These are phyloP conservation scores for Alternaria viburni DNA, from an alignment of 2,329 filamentous ascomycete species.

Conservation along the genomic window DNA sequence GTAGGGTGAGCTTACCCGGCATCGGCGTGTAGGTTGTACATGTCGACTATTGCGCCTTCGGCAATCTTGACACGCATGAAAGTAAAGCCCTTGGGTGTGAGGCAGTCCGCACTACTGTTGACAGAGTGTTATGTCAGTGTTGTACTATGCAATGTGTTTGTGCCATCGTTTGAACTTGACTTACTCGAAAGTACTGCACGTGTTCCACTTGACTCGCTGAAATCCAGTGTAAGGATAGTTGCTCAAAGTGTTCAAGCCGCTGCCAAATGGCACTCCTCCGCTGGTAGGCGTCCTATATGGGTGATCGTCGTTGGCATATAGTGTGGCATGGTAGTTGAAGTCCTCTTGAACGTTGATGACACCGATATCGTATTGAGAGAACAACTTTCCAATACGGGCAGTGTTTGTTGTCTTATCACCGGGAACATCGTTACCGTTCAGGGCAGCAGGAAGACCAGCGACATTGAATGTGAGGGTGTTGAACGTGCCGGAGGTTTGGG, in stretches of 20 bases:
- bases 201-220: conserved; percentile 64
- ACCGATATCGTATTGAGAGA: conserved; percentile 64
- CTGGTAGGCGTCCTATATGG: conserved; percentile 68
- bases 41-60: conserved; percentile 63
- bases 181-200: conserved; percentile 57
- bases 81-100: conserved; percentile 74
- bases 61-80: conserved; percentile 66
- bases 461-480: conserved; percentile 65
- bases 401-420: conserved; percentile 68
- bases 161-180: not conserved
- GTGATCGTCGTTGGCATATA: conserved; percentile 67
- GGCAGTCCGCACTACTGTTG: conserved; percentile 62
- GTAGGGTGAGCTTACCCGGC: conserved; percentile 56
- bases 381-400: conserved; percentile 61
- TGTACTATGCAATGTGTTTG: not conserved
- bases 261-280: conserved; percentile 68
- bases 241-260: conserved; percentile 68
- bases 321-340: conserved; percentile 68
- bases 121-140: not conserved
- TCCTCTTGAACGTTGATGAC: conserved; percentile 72
- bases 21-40: conserved; percentile 72
- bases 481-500: conserved; percentile 53
- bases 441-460: conserved; percentile 62
- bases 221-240: conserved; percentile 65
- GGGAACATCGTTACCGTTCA: conserved; percentile 66